Conservation (phyloP, 2,329 filamentous ascomycete genomes). For the Knufia fluminis region DNA sequence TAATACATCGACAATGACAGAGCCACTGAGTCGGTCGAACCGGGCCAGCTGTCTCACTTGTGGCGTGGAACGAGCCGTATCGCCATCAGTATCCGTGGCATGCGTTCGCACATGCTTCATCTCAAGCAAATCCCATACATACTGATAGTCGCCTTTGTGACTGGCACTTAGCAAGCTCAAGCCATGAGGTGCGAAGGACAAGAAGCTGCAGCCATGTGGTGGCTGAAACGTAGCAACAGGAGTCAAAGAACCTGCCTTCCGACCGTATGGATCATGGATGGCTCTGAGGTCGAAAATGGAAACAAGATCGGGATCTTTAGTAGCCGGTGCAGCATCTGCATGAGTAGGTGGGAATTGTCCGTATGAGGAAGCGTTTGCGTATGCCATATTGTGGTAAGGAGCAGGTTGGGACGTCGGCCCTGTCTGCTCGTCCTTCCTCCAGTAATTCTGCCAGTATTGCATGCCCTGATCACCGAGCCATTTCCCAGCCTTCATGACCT, state of each 20-base stretch:
- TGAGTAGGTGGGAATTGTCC: slow-evolving; percentile 39
- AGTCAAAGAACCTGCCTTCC: slow-evolving; percentile 24
- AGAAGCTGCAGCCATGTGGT: slow-evolving; percentile 41
- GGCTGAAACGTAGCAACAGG: slow-evolving; percentile 39
- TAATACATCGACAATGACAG: slow-evolving; percentile 78
- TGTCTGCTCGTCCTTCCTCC: slow-evolving; percentile 33
- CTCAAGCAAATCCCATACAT: slow-evolving; percentile 44
- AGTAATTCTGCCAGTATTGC: slow-evolving; percentile 43
- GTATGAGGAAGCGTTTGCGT: slow-evolving; percentile 9
- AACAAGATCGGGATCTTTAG: slow-evolving; percentile 36
- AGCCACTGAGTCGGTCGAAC: slow-evolving; percentile 84
- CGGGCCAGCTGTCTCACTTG: slow-evolving; percentile 73
- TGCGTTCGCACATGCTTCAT: slow-evolving; percentile 32
- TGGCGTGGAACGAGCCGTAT: slow-evolving; percentile 13
- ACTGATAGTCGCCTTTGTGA: slow-evolving; percentile 41
- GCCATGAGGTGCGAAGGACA: slow-evolving; percentile 40
- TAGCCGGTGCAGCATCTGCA: slow-evolving; percentile 30
- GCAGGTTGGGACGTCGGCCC: slow-evolving; percentile 27
- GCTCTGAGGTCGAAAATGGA: slow-evolving; percentile 38
- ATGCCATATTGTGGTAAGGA: slow-evolving; percentile 19
- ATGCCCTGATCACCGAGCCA: slow-evolving; percentile 43
- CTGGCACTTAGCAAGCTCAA: slow-evolving; percentile 40
- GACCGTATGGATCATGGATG: slow-evolving; percentile 30
- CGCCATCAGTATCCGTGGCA: slow-evolving; percentile 1
- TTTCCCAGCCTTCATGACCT: slow-evolving; percentile 39